Conservation (phyloP, 2,329 filamentous ascomycete genomes). For the Fusarium subtropicale region DNA sequence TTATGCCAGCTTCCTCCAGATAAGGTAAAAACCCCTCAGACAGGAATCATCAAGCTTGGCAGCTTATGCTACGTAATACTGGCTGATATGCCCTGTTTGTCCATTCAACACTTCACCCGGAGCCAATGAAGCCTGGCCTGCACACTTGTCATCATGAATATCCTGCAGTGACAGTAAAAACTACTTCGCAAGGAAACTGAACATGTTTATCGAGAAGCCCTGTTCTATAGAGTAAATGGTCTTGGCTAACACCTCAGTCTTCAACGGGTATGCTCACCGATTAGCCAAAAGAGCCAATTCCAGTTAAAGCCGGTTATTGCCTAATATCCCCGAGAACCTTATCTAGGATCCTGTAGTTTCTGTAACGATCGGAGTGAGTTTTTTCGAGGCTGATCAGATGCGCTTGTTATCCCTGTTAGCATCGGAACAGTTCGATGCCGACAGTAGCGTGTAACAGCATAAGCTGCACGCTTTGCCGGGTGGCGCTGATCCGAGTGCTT, state of each 20-base stretch:
- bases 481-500: background rate
- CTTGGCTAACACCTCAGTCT: background rate
- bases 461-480: background rate
- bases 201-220: accelerated
- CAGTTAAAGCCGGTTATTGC: background rate
- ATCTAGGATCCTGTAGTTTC: background rate
- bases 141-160: accelerated
- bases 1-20: accelerated
- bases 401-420: background rate
- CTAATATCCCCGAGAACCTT: background rate
- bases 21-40: background rate
- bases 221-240: background rate
- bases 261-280: background rate
- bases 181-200: accelerated
- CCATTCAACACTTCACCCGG: too few relatives aligned
- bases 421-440: background rate
- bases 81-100: background rate
- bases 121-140: background rate
- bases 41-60: background rate
- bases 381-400: background rate
- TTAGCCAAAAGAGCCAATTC: accelerated
- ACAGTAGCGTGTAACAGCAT: background rate
- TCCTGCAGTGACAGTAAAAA: accelerated
- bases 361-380: background rate
- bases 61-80: background rate